A percentile compares a stretch with the other conserved stretches of the same genome.
Evolutionary conservation across 2,329 filamentous ascomycete species (phyloP).

Genomic region (Botryosphaeria agaves): DNA sequence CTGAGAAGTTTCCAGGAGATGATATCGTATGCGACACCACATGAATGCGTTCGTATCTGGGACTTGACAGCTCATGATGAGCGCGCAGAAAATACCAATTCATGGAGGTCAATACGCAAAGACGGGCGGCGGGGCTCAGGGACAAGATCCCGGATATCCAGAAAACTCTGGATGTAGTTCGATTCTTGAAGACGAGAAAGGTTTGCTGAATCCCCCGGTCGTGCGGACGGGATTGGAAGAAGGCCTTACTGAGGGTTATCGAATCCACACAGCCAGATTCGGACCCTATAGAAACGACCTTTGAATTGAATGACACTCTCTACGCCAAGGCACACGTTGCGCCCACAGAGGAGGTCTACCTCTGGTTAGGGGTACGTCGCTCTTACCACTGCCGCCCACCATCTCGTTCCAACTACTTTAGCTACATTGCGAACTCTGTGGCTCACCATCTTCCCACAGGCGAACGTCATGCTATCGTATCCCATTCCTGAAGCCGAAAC

Average conservation of each 20-base stretch:
- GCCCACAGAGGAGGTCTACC: conserved; percentile 76
- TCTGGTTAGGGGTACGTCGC: conserved; percentile 81
- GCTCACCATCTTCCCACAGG: conserved; percentile 27
- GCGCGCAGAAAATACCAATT: conserved; percentile 86
- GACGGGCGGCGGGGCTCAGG: conserved; percentile 61
- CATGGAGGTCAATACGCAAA: conserved; percentile 90
- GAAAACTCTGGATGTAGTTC: conserved; percentile 85
- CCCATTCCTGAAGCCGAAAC: conserved; percentile 73
- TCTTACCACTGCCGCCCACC: too few species aligned
- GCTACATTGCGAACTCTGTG: not conserved
- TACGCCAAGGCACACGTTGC: conserved; percentile 76
- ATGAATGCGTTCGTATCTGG: too few species aligned
- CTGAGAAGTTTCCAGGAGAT: conserved; percentile 80
- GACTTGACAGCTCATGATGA: too few species aligned
- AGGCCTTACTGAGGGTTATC: conserved; percentile 5
- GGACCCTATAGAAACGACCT: conserved; percentile 75
- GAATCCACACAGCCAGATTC: conserved; percentile 18
- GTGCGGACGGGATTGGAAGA: too few species aligned
- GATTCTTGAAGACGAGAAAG: conserved; percentile 63
- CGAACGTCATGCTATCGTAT: conserved; percentile 96
- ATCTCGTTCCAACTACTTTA: too few species aligned
- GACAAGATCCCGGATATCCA: conserved; percentile 97
- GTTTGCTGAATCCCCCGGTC: too few species aligned
- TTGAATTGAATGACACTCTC: conserved; percentile 91
- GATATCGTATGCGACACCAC: conserved; percentile 51